Evolutionary conservation across 495 filamentous ascomycete genomes (phyloP).

Genomic region (Penicillium turbatum): DNA sequence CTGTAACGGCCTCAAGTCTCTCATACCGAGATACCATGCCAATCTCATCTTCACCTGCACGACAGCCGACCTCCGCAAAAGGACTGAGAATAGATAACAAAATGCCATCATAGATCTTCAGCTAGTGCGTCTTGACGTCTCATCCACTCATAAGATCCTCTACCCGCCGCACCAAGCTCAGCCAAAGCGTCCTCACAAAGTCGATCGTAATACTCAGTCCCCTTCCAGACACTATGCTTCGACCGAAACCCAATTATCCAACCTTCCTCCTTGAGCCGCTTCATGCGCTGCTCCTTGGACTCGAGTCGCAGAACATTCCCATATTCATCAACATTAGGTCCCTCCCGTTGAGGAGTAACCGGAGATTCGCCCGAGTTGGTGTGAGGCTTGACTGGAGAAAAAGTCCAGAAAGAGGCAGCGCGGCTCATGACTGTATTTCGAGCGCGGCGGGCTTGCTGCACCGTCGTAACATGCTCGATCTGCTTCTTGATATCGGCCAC

Average conservation of each 20-base stretch:
- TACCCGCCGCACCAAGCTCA: slow-evolving; percentile 22
- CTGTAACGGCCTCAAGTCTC: no score
- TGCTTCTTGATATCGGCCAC: slow-evolving; percentile 21
- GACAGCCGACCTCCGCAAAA: background rate
- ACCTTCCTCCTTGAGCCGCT: slow-evolving; percentile 29
- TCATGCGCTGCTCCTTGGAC: slow-evolving; percentile 34
- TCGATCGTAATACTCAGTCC: slow-evolving; percentile 32
- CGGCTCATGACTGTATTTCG: slow-evolving; percentile 18
- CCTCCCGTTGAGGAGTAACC: background rate
- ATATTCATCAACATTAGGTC: slow-evolving; percentile 15
- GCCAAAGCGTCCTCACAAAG: slow-evolving; percentile 32
- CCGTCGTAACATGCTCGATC: slow-evolving; percentile 21
- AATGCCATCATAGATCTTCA: background rate
- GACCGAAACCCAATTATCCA: slow-evolving; percentile 36
- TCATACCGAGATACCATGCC: no score
- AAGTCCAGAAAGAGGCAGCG: slow-evolving; percentile 41
- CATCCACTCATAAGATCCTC: background rate
- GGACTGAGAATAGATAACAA: background rate
- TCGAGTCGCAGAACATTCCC: slow-evolving; percentile 24
- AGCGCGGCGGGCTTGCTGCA: slow-evolving; percentile 25
- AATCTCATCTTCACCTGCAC: no score
- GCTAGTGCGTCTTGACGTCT: background rate
- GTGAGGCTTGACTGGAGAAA: slow-evolving; percentile 23
- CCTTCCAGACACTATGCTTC: slow-evolving; percentile 34
- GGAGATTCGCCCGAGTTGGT: background rate